Base-by-base conservation (phyloP, 768 basidiomycete genomes). In the Tephrocybe rancida region DNA sequence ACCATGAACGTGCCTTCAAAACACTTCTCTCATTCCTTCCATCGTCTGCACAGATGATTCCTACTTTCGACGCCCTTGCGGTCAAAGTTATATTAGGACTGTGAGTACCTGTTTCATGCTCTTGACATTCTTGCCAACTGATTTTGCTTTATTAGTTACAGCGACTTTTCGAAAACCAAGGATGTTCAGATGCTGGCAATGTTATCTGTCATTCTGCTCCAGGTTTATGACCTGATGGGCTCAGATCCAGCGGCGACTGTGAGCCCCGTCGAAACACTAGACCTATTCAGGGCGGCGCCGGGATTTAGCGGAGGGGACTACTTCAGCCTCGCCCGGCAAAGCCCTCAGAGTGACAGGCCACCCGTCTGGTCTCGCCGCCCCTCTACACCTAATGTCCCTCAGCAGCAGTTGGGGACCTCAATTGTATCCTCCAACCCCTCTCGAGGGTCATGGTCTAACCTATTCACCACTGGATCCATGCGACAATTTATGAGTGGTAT, bases 131-230 rank as follows among this genome's bases (percentile, higher is more conserved):
- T 42, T 25, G 26, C 27, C 24, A 37, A 5, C 10, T 30, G 46
- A 55, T 50, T 54, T 41, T 26, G 29, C 6, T 18, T 55, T 14
- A 8, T 6, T 44, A 82, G 79, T 26, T 78, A 80, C 58, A 45
- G 59, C 4, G 70, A 79, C 51, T 66, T 77, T 30, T 67, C 69
- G 5, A 71, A 68, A 45, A 74, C 71, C 29, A 90, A 82, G 61
- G 90, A 94, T 61, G 66, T 92, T 1, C 90, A 93, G 61, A 86
- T 91, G 85, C 74, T 94, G 14, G 90, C 88, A 0, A 91, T 94
- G 82, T 55, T 91, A 3, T 76, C 89, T 0, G 73, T 83, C 44
- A 67, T 91, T n/a, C 69, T 92, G 2, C 73, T 92, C 2, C 85
- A 86, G 62, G 78, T 67, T 6, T 57, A 56, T n/a, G 49, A 63